phyloP scores from a whole-genome alignment of 805 yeast genomes.

The Metschnikowia picachoensis region DNA sequence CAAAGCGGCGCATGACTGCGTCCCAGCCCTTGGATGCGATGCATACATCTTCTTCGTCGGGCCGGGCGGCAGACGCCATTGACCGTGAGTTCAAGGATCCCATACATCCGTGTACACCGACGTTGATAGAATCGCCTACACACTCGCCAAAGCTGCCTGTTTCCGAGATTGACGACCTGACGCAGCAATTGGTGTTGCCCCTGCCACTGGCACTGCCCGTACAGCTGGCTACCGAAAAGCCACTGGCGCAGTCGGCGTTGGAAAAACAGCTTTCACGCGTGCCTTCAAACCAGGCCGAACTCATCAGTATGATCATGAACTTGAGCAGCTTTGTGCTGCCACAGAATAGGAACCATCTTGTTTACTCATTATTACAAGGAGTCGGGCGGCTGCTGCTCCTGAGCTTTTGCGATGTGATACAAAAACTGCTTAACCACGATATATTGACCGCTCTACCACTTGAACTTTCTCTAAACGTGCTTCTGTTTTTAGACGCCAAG shows the following conservation, averaged over 20 bases:
- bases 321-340: slow-evolving; percentile 39
- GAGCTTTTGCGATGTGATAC: slow-evolving; percentile 49
- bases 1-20: slow-evolving; percentile 34
- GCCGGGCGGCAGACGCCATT: too few relatives aligned
- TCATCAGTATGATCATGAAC: slow-evolving; percentile 35
- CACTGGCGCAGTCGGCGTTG: slow-evolving; percentile 20
- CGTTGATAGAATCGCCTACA: slow-evolving; percentile 12
- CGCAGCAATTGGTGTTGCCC: slow-evolving; percentile 57
- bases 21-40: not conserved
- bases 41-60: too few relatives aligned
- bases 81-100: not conserved
- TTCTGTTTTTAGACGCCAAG: slow-evolving; percentile 58
- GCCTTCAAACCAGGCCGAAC: slow-evolving; percentile 32
- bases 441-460: slow-evolving; percentile 65
- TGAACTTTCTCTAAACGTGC: slow-evolving; percentile 65
- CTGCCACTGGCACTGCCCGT: slow-evolving; percentile 65
- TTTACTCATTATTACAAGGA: slow-evolving; percentile 52
- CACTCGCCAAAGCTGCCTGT: slow-evolving; percentile 34
- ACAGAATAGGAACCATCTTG: slow-evolving; percentile 46
- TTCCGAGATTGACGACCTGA: slow-evolving; percentile 33
- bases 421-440: slow-evolving; percentile 64
- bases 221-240: slow-evolving; percentile 23
- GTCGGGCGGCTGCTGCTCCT: slow-evolving; percentile 62
- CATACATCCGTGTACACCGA: slow-evolving; percentile 7
- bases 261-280: slow-evolving; percentile 17